Percentiles rank a stretch among this genome's conserved stretches.
Evolutionary conservation across 352 stramenopile species (phyloP).

Genomic region (Aphanomyces euteiches): DNA sequence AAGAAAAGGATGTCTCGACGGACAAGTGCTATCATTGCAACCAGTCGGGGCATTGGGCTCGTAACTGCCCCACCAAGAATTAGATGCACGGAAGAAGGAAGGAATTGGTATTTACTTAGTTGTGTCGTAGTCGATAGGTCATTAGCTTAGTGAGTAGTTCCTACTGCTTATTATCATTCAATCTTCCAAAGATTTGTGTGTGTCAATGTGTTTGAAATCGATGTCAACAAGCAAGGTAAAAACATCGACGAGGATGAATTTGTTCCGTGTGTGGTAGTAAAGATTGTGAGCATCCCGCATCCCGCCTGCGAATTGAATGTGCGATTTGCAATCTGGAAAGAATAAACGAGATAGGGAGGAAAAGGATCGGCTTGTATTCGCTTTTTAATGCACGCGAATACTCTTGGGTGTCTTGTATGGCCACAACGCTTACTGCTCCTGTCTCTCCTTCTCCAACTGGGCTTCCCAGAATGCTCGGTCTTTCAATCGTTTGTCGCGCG

Average conservation of each 20-base stretch:
- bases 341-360: too few relatives aligned
- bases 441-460: conserved; percentile 19
- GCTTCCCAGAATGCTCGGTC: conserved; percentile 27
- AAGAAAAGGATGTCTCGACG: conserved; percentile 57
- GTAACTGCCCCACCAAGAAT: conserved; percentile 54
- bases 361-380: too few relatives aligned
- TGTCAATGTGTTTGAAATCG: too few relatives aligned
- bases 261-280: too few relatives aligned
- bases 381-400: too few relatives aligned
- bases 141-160: conserved; percentile 29
- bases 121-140: conserved; percentile 14
- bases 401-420: too few relatives aligned
- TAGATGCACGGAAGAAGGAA: conserved; percentile 6
- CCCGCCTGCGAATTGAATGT: too few relatives aligned
- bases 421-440: conserved; percentile 3
- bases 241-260: too few relatives aligned
- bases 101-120: conserved; percentile 30
- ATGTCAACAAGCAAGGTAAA: too few relatives aligned
- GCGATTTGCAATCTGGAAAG: too few relatives aligned
- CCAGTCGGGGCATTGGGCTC: conserved; percentile 70
- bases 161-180: conserved; percentile 25
- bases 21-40: conserved; percentile 85
- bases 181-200: not conserved
- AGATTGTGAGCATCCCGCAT: too few relatives aligned
- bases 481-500: conserved; percentile 24